These are phyloP conservation scores for Iris macrosiphon DNA, from an alignment of 106 monocot genomes.

Conservation along the genomic window DNA sequence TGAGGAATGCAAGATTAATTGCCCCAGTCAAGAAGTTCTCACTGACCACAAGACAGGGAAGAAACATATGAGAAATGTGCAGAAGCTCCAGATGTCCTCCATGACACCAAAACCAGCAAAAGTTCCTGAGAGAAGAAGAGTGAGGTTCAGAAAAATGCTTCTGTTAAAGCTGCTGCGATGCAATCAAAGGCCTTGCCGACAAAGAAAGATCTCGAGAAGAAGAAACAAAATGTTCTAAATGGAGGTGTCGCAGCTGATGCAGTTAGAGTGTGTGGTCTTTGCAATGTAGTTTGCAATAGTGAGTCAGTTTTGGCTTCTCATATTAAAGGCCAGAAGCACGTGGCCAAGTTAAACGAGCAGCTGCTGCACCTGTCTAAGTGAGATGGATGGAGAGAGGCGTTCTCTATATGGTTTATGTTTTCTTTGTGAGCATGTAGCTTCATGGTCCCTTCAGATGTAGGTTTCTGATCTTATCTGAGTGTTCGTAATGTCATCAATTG, in stretches of 20 bases:
- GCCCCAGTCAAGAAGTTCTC: constrained; percentile 20
- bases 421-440: no score
- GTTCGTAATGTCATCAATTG: no score
- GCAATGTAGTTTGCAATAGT: constrained; percentile 72
- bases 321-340: constrained; percentile 41
- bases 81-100: constrained; percentile 11
- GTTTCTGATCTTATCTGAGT: no score
- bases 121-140: neutral
- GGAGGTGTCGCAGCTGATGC: constrained; percentile 32
- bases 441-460: no score
- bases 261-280: constrained; percentile 37
- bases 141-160: no score
- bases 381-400: no score
- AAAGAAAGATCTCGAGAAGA: constrained; percentile 26
- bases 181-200: no score
- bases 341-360: constrained; percentile 30
- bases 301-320: constrained; percentile 35
- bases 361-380: no score
- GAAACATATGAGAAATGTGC: constrained; percentile 24
- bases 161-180: no score
- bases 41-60: constrained; percentile 25
- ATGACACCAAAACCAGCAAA: constrained; percentile 10
- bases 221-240: constrained; percentile 45
- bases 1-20: constrained; percentile 32
- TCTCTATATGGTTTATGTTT: no score